Percentiles rank a stretch among this genome's conserved stretches.
phyloP scores from a whole-genome alignment of 2,329 filamentous ascomycete species.

The Claviceps citrina region DNA sequence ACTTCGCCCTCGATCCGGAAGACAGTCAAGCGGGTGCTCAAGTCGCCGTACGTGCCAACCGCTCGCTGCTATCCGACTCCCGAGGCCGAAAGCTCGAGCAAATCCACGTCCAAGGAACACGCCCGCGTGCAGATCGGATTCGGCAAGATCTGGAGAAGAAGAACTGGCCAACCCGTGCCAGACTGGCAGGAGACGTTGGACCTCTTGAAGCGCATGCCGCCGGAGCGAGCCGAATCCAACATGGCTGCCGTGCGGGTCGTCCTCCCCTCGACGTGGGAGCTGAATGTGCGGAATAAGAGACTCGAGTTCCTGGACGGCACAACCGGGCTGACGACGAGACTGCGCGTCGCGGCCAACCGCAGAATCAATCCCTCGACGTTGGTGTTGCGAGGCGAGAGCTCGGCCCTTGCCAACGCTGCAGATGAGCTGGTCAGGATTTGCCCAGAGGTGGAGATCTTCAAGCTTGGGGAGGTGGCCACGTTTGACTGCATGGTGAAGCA shows the following conservation, averaged over 20 bases:
- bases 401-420: slow-evolving; percentile 18
- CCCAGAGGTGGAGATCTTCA: slow-evolving; percentile 19
- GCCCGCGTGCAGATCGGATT: slow-evolving; percentile 23
- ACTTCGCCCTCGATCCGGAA: slow-evolving; percentile 10
- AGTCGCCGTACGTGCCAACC: slow-evolving; percentile 15
- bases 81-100: slow-evolving; percentile 12
- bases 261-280: slow-evolving; percentile 19
- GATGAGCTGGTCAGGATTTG: slow-evolving; percentile 19
- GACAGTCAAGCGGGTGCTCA: slow-evolving; percentile 9
- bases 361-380: slow-evolving; percentile 15
- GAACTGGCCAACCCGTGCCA: slow-evolving; percentile 14
- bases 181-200: slow-evolving; percentile 27
- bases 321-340: slow-evolving; percentile 18
- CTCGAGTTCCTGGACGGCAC: slow-evolving; percentile 20
- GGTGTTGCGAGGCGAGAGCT: slow-evolving; percentile 18
- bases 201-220: slow-evolving; percentile 23
- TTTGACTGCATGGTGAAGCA: slow-evolving; percentile 21
- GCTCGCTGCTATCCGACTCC: slow-evolving; percentile 16
- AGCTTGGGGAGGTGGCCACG: slow-evolving; percentile 21
- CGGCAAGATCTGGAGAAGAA: slow-evolving; percentile 18
- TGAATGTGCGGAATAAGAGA: slow-evolving; percentile 19
- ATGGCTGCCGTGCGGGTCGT: slow-evolving; percentile 23
- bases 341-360: slow-evolving; percentile 20
- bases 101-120: slow-evolving; percentile 10
- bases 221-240: slow-evolving; percentile 15